phyloP scores from a whole-genome alignment of 345 rosid genomes.

The Lenwebbia sp. region DNA sequence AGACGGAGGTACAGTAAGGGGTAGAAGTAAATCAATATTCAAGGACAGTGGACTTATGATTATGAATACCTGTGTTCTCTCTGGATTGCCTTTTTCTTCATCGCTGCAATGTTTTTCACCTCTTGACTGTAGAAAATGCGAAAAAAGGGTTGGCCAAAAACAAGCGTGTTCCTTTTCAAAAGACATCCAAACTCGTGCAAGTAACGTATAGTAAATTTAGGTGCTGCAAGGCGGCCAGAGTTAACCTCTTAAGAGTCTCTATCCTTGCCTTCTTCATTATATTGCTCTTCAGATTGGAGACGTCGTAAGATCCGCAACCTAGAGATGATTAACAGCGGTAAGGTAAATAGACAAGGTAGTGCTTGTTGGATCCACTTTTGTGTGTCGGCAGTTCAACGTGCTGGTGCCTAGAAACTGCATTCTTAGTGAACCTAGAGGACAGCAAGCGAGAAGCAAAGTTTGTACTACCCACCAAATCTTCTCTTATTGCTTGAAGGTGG shows the following conservation, averaged over 20 bases:
- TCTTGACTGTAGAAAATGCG: slow-evolving; percentile 49
- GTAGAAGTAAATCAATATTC: not conserved
- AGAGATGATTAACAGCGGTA: not conserved
- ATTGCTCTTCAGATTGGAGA: slow-evolving; percentile 60
- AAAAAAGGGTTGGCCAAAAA: not conserved
- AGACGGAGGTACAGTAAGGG: not conserved
- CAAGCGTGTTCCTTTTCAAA: not conserved
- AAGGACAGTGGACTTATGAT: not conserved
- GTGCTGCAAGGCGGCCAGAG: not conserved
- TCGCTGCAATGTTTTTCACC: slow-evolving; percentile 62
- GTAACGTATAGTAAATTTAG: not conserved
- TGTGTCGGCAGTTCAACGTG: not conserved
- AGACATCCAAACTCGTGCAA: not conserved
- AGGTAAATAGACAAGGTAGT: not conserved
- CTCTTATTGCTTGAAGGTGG: slow-evolving; percentile 71
- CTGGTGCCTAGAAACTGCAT: not conserved
- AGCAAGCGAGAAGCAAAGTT: not conserved
- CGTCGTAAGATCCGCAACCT: slow-evolving; percentile 51
- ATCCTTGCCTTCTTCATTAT: slow-evolving; percentile 86
- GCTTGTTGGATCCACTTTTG: not conserved
- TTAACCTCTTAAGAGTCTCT: slow-evolving; percentile 67
- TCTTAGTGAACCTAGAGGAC: not conserved
- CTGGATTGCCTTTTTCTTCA: slow-evolving; percentile 53
- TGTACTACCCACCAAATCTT: slow-evolving; percentile 24
- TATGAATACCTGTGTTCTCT: slow-evolving; percentile 42